A percentile compares a stretch with the other conserved stretches of the same genome.
Conservation (phyloP, 805 yeast species). For the Metschnikowia proteae region DNA sequence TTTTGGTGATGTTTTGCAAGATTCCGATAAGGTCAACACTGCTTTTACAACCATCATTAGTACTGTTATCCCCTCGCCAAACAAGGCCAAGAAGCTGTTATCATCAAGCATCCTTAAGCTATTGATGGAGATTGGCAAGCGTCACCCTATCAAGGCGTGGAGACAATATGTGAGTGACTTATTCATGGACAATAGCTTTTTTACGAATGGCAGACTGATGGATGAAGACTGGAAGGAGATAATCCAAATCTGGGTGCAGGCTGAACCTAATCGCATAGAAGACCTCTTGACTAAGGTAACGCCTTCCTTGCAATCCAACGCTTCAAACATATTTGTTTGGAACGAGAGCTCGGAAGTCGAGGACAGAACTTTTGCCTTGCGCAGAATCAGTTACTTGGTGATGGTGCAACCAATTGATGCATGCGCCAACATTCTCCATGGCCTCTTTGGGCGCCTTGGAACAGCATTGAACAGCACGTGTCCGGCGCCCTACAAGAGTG, state of each 20-base stretch:
- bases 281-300: constrained; percentile 44
- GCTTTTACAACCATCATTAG: constrained; percentile 50
- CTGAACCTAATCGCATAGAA: constrained; percentile 55
- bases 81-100: constrained; percentile 42
- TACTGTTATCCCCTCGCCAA: constrained; percentile 50
- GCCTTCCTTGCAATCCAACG: constrained; percentile 41
- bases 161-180: constrained; percentile 59
- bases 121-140: constrained; percentile 34
- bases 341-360: constrained; percentile 61
- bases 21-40: constrained; percentile 56
- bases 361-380: constrained; percentile 49
- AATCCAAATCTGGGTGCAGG: constrained; percentile 58
- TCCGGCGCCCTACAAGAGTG: constrained; percentile 35
- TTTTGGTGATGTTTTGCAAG: constrained; percentile 45
- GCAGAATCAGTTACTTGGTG: constrained; percentile 61
- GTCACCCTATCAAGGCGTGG: constrained; percentile 53
- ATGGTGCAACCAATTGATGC: constrained; percentile 59
- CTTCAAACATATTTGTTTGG: constrained; percentile 67
- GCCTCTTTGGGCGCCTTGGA: constrained; percentile 35
- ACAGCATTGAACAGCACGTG: constrained; percentile 29
- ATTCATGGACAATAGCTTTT: constrained; percentile 58
- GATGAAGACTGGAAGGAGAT: constrained; percentile 51
- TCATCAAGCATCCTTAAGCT: constrained; percentile 46
- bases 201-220: constrained; percentile 23
- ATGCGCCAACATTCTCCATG: constrained; percentile 50